Evolutionary conservation across 2,329 filamentous ascomycete genomes (phyloP).

Genomic region (Volutella citrinella): DNA sequence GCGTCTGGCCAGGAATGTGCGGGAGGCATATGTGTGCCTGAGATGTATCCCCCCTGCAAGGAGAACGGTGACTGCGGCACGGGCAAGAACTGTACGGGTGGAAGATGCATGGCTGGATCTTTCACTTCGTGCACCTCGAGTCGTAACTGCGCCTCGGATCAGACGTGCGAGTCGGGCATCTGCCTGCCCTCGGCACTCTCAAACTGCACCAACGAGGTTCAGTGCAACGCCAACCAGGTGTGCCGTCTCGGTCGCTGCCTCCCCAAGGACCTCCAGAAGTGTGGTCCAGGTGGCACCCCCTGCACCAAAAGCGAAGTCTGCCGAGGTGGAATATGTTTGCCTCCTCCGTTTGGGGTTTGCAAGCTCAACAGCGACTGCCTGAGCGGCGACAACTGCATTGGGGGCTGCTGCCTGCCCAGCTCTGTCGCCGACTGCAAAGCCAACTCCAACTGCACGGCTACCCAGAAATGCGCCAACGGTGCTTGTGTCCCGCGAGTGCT

Average conservation of each 20-base stretch:
- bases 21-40: constrained; percentile 2
- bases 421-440: not conserved
- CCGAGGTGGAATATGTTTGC: constrained; percentile 4
- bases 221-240: not conserved
- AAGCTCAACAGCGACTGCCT: not conserved
- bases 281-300: constrained; percentile 1
- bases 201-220: not conserved
- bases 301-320: constrained; percentile 5
- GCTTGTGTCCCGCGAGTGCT: not conserved
- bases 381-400: not conserved
- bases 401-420: not conserved
- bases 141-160: constrained; percentile 3
- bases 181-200: constrained; percentile 2
- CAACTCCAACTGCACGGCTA: not conserved
- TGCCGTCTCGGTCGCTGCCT: constrained; percentile 6
- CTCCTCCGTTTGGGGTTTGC: constrained; percentile 2
- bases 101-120: constrained; percentile 3
- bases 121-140: constrained; percentile 1
- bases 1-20: not conserved
- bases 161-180: constrained; percentile 4
- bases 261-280: not conserved
- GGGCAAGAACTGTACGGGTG: constrained; percentile 4
- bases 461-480: not conserved
- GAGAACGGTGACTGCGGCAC: constrained; percentile 1
- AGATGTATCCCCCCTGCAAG: constrained; percentile 6